phyloP scores from a whole-genome alignment of 192 early-diverging fungal species.

The Coemansia biformis region DNA sequence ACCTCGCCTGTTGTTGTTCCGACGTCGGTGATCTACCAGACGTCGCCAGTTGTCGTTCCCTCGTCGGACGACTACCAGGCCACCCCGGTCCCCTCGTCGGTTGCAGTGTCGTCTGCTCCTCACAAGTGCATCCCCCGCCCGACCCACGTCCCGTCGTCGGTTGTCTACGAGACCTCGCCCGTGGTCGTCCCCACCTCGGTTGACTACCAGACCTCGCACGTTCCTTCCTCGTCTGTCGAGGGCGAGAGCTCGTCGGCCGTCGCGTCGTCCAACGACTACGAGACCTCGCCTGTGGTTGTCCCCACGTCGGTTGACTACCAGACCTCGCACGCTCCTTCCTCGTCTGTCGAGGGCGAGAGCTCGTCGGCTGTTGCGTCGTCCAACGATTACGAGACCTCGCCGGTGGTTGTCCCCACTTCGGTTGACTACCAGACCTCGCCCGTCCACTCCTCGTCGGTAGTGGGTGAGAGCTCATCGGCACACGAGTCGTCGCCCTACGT shows the following conservation, averaged over 20 bases:
- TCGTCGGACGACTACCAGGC: not conserved
- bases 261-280: not conserved
- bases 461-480: not conserved
- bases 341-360: too few relatives aligned
- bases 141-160: not conserved
- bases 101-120: not conserved
- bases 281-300: too few relatives aligned
- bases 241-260: not conserved
- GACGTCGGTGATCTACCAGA: slow-evolving; percentile 6
- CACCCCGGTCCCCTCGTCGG: too few relatives aligned
- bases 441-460: not conserved
- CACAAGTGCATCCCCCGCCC: slow-evolving; percentile 10
- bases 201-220: slow-evolving; percentile 11
- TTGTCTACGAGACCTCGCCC: not conserved
- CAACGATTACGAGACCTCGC: too few relatives aligned
- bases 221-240: not conserved
- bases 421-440: slow-evolving; percentile 10
- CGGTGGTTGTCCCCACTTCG: too few relatives aligned
- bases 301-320: too few relatives aligned
- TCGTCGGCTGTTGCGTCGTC: too few relatives aligned
- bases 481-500: not conserved
- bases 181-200: not conserved
- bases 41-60: too few relatives aligned
- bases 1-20: too few relatives aligned
- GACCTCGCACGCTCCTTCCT: too few relatives aligned